Base-by-base conservation (phyloP, 192 early-diverging fungal species). In the Coemansia sp. region DNA sequence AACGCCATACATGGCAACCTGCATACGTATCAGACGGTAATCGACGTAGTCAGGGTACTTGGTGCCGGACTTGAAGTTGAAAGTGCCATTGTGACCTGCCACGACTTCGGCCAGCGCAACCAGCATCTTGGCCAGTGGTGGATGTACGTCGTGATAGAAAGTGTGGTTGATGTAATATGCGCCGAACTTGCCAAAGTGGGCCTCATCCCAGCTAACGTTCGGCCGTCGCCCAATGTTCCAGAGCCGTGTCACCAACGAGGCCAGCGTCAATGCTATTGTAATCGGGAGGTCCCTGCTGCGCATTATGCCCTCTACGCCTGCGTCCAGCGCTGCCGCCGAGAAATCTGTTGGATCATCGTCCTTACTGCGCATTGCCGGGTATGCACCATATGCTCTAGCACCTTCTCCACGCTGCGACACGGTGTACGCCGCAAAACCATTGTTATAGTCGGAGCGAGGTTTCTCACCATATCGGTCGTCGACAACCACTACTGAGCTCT, bases 111-210 rank as follows among this genome's bases (percentile, higher is more conserved):
- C 74, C 47, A 92, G 71, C 5, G 82, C 89, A 44, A 88, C 82
- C 49, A 92, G 74, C 83, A 90, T 90, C 74, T 92, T 92, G 24
- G 88, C 90, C 32, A 98, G 85, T 9, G 96, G 96, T 31, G 96
- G 96, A 78, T 97, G 96, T 4, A 98, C 96, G 83, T 98, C 96
- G 73, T 94, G 95, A 65, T 97, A 98, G 65, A 96, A 98, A 44
- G 90, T 89, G 23, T 85, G 82, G 58, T 95, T 93, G 47, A 98
- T 78, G 76, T 98, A 98, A 69, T 91, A 84, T 10, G 91, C 91
- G 27, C 88, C 96, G 78, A 96, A 98, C 85, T 82, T 79, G 49
- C 62, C 67, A 67, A 74, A 78, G 59, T 73, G 78, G 65, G 86
- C 87, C 82, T 91, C 90, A 65, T 91, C 90, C 90, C 90, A 91